Percentiles rank a stretch among this genome's conserved stretches.
These are phyloP conservation scores for Corynascus novoguineensis DNA, from an alignment of 495 filamentous ascomycete genomes.

Conservation along the genomic window DNA sequence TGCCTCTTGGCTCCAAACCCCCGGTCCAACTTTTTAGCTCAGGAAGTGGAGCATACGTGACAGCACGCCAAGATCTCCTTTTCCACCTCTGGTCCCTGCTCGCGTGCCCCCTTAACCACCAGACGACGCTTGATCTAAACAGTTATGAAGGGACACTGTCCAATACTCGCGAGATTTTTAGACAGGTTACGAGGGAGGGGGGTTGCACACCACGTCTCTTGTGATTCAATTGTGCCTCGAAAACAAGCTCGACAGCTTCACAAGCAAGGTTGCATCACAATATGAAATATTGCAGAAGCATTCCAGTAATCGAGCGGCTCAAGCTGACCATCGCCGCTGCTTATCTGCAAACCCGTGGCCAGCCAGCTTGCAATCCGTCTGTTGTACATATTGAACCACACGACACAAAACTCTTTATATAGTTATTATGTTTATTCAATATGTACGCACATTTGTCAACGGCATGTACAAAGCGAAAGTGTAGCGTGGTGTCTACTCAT, in stretches of 20 bases:
- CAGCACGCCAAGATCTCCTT: not conserved
- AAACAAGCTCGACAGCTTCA: not conserved
- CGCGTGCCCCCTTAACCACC: not conserved
- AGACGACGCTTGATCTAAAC: not conserved
- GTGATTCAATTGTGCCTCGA: not conserved
- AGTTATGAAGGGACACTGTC: not conserved
- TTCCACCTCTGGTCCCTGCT: not conserved
- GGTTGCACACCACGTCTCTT: not conserved
- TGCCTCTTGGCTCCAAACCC: conserved; percentile 1
- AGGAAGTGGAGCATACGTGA: not conserved
- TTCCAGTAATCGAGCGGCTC: not conserved
- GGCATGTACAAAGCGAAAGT: too few species aligned
- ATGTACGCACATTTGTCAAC: too few species aligned
- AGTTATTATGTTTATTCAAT: too few species aligned
- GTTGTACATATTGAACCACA: too few species aligned
- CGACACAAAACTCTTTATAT: too few species aligned
- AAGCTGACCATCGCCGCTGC: conserved; percentile 1
- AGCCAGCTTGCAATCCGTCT: not conserved
- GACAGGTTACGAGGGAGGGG: not conserved
- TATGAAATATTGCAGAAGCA: not conserved
- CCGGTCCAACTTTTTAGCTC: conserved; percentile 1
- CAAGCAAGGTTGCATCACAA: not conserved
- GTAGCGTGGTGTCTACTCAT: not conserved
- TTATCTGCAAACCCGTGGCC: not conserved
- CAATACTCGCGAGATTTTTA: not conserved